Conservation (phyloP, 2,329 filamentous ascomycete genomes). For the Cladosporium cucumerinum region DNA sequence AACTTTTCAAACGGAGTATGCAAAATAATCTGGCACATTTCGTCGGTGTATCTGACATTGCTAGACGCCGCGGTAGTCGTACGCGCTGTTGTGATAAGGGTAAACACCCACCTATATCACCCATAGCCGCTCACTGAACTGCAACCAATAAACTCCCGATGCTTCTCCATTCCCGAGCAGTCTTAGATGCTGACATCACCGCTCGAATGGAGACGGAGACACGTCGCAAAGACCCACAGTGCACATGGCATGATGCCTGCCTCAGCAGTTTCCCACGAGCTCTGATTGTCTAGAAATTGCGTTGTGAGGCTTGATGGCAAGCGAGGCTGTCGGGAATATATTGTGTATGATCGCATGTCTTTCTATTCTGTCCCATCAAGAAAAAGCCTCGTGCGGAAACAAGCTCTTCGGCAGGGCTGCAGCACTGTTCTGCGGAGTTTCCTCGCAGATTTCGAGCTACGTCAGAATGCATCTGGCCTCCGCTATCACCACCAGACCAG, state of each 20-base stretch:
- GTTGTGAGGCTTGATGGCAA: background rate
- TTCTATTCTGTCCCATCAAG: background rate
- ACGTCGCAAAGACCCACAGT: background rate
- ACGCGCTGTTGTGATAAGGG: background rate
- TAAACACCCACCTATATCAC: background rate
- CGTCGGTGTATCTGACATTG: background rate
- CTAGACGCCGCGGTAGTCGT: background rate
- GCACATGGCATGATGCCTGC: background rate
- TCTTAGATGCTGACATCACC: slow-evolving; percentile 4
- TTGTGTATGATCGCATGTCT: background rate
- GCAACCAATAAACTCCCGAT: background rate
- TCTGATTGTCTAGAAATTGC: background rate
- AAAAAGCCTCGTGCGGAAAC: background rate
- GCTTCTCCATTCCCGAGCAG: background rate
- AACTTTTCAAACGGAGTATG: background rate
- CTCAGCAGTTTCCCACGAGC: background rate
- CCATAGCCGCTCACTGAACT: background rate
- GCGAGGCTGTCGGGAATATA: background rate
- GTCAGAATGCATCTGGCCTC: background rate
- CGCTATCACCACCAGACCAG: background rate
- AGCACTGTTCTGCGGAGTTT: background rate
- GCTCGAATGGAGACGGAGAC: background rate
- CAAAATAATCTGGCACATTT: background rate
- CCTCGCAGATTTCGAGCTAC: background rate
- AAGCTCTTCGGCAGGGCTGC: slow-evolving; percentile 3